Conservation (phyloP, 106 monocot genomes). For the Dendrobium nobile region DNA sequence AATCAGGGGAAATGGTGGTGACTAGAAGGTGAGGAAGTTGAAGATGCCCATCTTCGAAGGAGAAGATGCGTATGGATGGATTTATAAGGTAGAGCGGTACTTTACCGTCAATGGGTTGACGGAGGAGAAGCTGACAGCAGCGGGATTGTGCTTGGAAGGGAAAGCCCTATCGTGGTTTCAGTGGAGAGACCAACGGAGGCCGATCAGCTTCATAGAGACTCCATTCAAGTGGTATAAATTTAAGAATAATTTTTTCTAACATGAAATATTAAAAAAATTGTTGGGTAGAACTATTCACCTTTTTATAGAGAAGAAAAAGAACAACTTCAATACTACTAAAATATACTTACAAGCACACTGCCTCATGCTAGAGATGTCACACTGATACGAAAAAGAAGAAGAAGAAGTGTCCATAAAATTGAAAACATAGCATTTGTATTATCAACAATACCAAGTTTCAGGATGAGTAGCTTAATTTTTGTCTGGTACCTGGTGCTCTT, state of each 20-base stretch:
- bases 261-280: neutral
- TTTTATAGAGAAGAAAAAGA: neutral
- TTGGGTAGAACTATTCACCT: neutral
- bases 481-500: conserved; percentile 78
- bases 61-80: too few relatives aligned
- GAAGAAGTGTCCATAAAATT: neutral
- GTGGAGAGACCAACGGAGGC: too few relatives aligned
- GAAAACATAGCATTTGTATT: neutral
- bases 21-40: too few relatives aligned
- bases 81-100: too few relatives aligned
- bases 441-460: neutral
- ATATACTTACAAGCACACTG: neutral
- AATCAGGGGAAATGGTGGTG: too few relatives aligned
- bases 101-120: too few relatives aligned
- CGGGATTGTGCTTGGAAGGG: too few relatives aligned
- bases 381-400: neutral
- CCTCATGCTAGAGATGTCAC: neutral
- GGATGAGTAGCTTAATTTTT: neutral
- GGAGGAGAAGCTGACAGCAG: too few relatives aligned
- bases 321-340: neutral
- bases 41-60: too few relatives aligned
- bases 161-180: too few relatives aligned
- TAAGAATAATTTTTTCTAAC: neutral
- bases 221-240: neutral
- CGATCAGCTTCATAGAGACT: too few relatives aligned